Evolutionary conservation across 2,329 filamentous ascomycete species (phyloP), one percentile per base, ranked within the genome.

Genomic region (Trichoderma brevicompactum): DNA sequence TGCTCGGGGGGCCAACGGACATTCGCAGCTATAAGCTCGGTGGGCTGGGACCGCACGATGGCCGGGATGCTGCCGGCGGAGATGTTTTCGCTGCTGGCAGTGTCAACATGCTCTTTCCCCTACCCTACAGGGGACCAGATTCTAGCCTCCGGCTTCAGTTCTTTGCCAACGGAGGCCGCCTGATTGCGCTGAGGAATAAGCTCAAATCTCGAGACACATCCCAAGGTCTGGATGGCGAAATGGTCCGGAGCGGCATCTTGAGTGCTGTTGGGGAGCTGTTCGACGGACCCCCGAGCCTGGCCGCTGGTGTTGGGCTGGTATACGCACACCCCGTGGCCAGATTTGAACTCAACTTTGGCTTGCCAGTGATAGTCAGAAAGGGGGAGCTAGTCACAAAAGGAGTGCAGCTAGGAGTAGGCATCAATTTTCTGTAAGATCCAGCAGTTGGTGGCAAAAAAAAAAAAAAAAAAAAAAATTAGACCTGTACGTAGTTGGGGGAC

Each of bases 321-420:
- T 99, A 99, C 75, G 95, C 94, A 3, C 94, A 98, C 74, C 94
- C 94, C 0, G 90, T 94, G 19, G 95, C 95, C 10, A 83, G 95
- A 64, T 97, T 99, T 69, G 95, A 99, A 81, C 82, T 99, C 70
- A 99, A 99, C 79, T 97, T 99, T 76, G 93, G 91, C 72, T 77
- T 99, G 70, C 95, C 95, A 1, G 77, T 99, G 66, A 89, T 94
- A 17, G 77, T 92, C 73, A 85, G 95, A 66, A 89, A 85, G 69
- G 93, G 92, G 41, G 95, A 99, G 79, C 89, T 95, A 71, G 89
- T 88, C 15, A 87, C 94, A 64, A 99, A 99, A 80, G 95, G 95
- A 1, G 75, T 99, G 69, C 93, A 95, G 76, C 89, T 99, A 72
- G 95, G 95, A n/a, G 92, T 99, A 46, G 95, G 95, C 56, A 93